A percentile compares a stretch with the other conserved stretches of the same genome.
Conservation (phyloP, 495 filamentous ascomycete genomes). For the Xylaria venustula region DNA sequence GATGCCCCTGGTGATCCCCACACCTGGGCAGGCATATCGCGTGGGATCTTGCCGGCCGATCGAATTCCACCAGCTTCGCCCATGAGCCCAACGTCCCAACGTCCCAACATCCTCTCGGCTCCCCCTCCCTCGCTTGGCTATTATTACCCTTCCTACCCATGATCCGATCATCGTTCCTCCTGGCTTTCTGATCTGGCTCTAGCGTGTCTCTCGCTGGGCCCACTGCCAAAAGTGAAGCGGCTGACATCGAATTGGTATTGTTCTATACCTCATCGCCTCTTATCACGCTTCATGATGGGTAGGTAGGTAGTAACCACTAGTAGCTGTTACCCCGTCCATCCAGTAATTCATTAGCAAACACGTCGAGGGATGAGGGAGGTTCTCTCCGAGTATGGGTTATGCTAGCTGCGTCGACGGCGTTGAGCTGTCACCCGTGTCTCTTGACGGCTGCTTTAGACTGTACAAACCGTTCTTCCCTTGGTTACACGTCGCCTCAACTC, state of each 20-base stretch:
- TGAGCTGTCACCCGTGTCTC: constrained; percentile 18
- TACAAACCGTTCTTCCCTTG: background rate
- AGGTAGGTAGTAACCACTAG: background rate
- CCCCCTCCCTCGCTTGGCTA: constrained; percentile 8
- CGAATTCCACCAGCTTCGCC: background rate
- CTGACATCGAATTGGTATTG: background rate
- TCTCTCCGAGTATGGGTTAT: background rate
- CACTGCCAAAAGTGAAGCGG: constrained; percentile 14
- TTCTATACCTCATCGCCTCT: background rate
- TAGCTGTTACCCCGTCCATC: no score
- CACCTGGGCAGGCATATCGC: constrained; percentile 11
- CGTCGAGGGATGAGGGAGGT: background rate
- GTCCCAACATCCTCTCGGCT: no score
- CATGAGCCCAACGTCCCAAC: constrained; percentile 13
- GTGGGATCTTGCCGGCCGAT: constrained; percentile 13
- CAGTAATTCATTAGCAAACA: constrained; percentile 2
- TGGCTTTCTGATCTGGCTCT: constrained; percentile 4
- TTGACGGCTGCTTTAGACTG: constrained; percentile 31
- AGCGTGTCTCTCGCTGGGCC: constrained; percentile 5
- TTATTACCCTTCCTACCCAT: constrained; percentile 5
- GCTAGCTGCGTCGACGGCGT: background rate
- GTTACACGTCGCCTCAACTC: constrained; percentile 7
- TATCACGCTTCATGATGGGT: background rate
- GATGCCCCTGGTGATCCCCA: constrained; percentile 7
- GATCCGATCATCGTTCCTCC: constrained; percentile 3